These are phyloP conservation scores for Termitomyces sp. DNA, from an alignment of 768 basidiomycete species.

Conservation along the genomic window DNA sequence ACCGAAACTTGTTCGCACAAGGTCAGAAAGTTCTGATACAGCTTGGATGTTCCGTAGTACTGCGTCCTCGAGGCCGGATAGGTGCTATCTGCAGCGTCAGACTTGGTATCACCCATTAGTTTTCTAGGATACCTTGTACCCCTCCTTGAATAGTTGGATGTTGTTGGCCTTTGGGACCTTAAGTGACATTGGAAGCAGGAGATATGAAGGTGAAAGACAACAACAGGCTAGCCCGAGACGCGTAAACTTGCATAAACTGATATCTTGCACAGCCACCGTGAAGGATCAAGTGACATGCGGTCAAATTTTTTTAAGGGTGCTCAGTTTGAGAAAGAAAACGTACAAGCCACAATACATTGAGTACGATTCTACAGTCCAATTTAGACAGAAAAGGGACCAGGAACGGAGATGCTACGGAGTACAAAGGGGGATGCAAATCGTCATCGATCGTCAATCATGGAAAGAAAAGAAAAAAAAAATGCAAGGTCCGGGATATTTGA, in stretches of 20 bases:
- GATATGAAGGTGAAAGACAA: slow-evolving; percentile 4
- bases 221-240: slow-evolving; percentile 7
- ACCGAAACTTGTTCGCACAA: slow-evolving; percentile 94
- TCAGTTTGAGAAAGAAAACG: slow-evolving; percentile 10
- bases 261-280: slow-evolving; percentile 19
- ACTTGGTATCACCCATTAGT: not conserved
- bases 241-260: slow-evolving; percentile 15
- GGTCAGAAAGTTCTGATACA: slow-evolving; percentile 90
- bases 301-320: not conserved
- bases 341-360: slow-evolving; percentile 10
- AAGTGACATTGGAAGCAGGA: slow-evolving; percentile 61
- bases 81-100: slow-evolving; percentile 39
- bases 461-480: slow-evolving; percentile 1
- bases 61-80: slow-evolving; percentile 94
- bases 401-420: slow-evolving; percentile 6
- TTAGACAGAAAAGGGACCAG: not conserved
- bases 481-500: slow-evolving; percentile 6
- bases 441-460: slow-evolving; percentile 4
- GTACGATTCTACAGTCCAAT: slow-evolving; percentile 13
- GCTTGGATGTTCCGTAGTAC: slow-evolving; percentile 95
- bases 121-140: slow-evolving; percentile 68
- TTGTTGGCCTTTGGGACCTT: slow-evolving; percentile 90
- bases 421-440: slow-evolving; percentile 8
- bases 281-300: not conserved
- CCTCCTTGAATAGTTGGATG: slow-evolving; percentile 94